Conservation (phyloP, 108 stramenopile genomes). For the Nitzschia sp. region DNA sequence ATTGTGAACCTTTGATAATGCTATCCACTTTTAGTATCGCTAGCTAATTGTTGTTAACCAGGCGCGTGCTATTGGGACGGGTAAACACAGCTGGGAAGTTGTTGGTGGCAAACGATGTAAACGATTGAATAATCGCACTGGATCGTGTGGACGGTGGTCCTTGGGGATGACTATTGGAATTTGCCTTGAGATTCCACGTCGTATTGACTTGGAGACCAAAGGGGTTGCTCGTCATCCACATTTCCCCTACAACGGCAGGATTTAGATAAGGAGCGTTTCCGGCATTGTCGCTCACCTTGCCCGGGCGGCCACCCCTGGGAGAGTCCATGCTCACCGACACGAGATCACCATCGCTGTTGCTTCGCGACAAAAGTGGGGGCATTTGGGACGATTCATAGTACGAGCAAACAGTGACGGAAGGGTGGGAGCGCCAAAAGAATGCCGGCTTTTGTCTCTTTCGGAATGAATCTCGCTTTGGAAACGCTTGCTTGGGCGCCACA, state of each 20-base stretch:
- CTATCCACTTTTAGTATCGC: too few species aligned
- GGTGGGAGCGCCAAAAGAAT: conserved; percentile 28
- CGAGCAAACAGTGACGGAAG: neutral
- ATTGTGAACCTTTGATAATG: too few species aligned
- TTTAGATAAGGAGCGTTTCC: neutral
- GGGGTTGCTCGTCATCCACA: conserved; percentile 10
- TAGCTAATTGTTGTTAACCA: neutral
- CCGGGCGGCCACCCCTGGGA: neutral
- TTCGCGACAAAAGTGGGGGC: neutral
- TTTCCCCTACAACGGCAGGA: neutral
- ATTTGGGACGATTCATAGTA: neutral
- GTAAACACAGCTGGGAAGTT: conserved; percentile 5
- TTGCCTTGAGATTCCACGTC: too few species aligned
- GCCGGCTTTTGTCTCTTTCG: neutral
- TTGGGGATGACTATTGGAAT: too few species aligned
- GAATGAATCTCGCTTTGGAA: conserved; percentile 1
- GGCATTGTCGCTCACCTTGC: neutral
- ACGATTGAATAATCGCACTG: conserved; percentile 7
- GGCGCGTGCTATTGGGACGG: neutral
- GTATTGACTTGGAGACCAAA: neutral
- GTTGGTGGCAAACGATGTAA: conserved; percentile 8
- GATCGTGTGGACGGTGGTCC: too few species aligned
- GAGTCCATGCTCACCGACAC: neutral
- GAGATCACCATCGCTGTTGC: neutral
- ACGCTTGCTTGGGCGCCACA: too few species aligned